Conservation (phyloP, 148 eudicot species). For the Amaranthus palmeri region DNA sequence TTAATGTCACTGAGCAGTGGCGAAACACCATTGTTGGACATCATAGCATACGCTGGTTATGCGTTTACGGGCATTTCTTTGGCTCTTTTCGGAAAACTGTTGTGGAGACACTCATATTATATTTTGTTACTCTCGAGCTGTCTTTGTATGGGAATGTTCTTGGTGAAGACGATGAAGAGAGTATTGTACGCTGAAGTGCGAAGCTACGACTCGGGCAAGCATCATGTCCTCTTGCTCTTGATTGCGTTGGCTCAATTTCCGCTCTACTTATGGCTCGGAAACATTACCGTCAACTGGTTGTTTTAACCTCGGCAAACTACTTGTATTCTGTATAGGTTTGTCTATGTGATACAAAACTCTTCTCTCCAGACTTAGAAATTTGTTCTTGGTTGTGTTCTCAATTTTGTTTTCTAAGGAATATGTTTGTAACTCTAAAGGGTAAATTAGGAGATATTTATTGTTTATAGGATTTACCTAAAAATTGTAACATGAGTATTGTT, state of each 20-base stretch:
- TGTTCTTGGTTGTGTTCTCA: neutral
- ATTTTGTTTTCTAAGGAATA: neutral
- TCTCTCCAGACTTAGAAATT: neutral
- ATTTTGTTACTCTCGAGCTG: slow-evolving; percentile 59
- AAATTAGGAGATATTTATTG: neutral
- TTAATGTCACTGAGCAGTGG: slow-evolving; percentile 62
- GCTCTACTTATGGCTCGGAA: slow-evolving; percentile 70
- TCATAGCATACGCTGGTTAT: slow-evolving; percentile 75
- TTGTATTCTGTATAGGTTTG: no score
- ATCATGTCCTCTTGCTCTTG: slow-evolving; percentile 63
- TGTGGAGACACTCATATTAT: slow-evolving; percentile 54
- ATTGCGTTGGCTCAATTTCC: slow-evolving; percentile 79
- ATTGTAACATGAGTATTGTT: neutral
- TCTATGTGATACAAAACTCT: slow-evolving; percentile 16
- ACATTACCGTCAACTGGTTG: slow-evolving; percentile 59
- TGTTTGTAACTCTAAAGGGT: neutral
- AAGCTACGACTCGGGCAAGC: slow-evolving; percentile 61
- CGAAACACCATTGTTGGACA: slow-evolving; percentile 64
- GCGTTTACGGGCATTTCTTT: slow-evolving; percentile 60
- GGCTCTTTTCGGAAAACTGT: slow-evolving; percentile 47
- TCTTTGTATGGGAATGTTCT: slow-evolving; percentile 69
- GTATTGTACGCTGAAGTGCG: slow-evolving; percentile 73
- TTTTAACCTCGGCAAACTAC: slow-evolving; percentile 12
- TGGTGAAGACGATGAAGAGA: slow-evolving; percentile 80
- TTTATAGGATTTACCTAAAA: neutral